These are phyloP conservation scores for Yarrowia phangngaensis DNA, from an alignment of 805 yeast genomes.

Conservation along the genomic window DNA sequence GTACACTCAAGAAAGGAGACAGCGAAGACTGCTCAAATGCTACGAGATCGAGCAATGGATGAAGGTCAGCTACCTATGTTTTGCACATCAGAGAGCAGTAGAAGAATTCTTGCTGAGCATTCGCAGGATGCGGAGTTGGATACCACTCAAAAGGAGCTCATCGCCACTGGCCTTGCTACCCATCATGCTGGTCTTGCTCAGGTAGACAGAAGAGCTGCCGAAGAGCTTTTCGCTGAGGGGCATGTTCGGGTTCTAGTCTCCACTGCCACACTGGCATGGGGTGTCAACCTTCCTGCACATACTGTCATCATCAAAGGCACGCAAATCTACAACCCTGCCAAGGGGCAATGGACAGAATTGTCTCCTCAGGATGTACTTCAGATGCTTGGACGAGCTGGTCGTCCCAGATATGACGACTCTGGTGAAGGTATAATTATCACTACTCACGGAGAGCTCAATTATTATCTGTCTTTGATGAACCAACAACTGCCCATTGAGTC, in stretches of 20 bases:
- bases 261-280: constrained; percentile 95
- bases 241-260: constrained; percentile 78
- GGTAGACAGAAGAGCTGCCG: constrained; percentile 70
- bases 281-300: constrained; percentile 93
- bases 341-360: constrained; percentile 84
- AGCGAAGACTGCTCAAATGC: constrained; percentile 70
- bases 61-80: constrained; percentile 49
- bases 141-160: constrained; percentile 36
- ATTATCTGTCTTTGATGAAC: constrained; percentile 83
- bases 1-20: constrained; percentile 96
- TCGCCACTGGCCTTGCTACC: constrained; percentile 74
- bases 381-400: constrained; percentile 98
- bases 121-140: constrained; percentile 46
- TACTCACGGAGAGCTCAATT: constrained; percentile 76
- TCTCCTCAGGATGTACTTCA: constrained; percentile 93
- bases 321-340: constrained; percentile 85
- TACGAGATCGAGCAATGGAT: constrained; percentile 58
- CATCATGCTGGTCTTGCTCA: constrained; percentile 88
- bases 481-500: constrained; percentile 93
- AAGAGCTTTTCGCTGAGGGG: constrained; percentile 85
- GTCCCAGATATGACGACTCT: constrained; percentile 86
- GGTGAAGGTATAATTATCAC: constrained; percentile 96
- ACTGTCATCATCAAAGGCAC: constrained; percentile 93
- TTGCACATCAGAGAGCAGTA: constrained; percentile 34
- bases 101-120: constrained; percentile 53